phyloP scores from a whole-genome alignment of 352 stramenopile species.

The Globisporangium sylvaticum region DNA sequence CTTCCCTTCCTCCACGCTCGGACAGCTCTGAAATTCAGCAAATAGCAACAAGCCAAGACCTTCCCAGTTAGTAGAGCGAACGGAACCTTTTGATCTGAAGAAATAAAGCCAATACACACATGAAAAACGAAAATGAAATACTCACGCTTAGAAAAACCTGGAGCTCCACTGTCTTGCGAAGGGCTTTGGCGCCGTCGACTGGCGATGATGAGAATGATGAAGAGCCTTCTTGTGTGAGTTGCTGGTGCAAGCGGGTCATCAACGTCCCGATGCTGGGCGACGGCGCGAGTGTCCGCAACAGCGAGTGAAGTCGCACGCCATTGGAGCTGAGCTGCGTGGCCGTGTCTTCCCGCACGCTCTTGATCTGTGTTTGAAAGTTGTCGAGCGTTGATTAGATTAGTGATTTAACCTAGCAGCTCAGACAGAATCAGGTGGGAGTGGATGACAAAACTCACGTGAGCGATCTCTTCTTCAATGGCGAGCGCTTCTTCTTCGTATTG shows the following conservation, averaged over 20 bases:
- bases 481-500: conserved; percentile 65
- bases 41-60: conserved; percentile 7
- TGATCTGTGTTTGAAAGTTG: conserved; percentile 25
- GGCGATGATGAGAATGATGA: conserved; percentile 11
- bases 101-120: conserved; percentile 3
- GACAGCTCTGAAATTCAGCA: conserved; percentile 50
- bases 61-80: conserved; percentile 21
- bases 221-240: conserved; percentile 39
- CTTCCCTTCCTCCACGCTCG: conserved; percentile 66
- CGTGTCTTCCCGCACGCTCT: conserved; percentile 43
- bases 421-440: neutral
- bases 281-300: conserved; percentile 58
- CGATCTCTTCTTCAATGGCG: conserved; percentile 55
- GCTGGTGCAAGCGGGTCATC: conserved; percentile 73
- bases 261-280: conserved; percentile 57
- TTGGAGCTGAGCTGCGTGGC: conserved; percentile 56
- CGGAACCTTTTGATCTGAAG: conserved; percentile 4
- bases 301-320: conserved; percentile 49
- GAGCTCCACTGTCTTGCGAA: conserved; percentile 59
- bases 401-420: neutral
- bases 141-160: conserved; percentile 63
- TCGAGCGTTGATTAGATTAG: neutral
- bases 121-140: conserved; percentile 4
- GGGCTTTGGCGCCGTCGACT: conserved; percentile 15
- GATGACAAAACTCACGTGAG: conserved; percentile 30